Evolutionary conservation across 305 asterid species (phyloP), one percentile per base, ranked within the genome.

Genomic region (Solanum hybrid): DNA sequence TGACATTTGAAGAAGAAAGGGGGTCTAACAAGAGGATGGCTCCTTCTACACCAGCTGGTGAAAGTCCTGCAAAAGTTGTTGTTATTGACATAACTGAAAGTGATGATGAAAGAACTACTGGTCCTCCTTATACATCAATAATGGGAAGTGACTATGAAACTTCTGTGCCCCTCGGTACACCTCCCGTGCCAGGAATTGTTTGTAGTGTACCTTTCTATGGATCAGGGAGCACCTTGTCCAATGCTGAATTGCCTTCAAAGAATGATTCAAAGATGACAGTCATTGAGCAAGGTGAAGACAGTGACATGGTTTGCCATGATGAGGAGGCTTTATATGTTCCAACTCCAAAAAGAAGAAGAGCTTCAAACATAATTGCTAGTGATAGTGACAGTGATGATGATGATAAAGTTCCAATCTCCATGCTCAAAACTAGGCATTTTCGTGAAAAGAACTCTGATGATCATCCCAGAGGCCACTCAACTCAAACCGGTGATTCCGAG

Each of bases 301-400:
- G 90, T 79, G 91, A 90, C 46, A 40, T 88, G 66, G 46, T 60
- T 73, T 66, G 75, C 91, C 79, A 85, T 46, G 81, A 71, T 42
- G 82, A 46, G 34, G 87, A 75, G 66, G 38, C 32, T 6, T 89
- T 90, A 20, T 64, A 37, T 84, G 46, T 46, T 77, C 89, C 91
- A 34, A 86, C 87, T 71, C 73, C 90, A 46, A 91, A 89, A 91
- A 92, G 93, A 91, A 93, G 90, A 89, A 92, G 91, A 93, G 94
- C 92, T 84, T 88, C 91, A 29, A 91, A 89, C 32, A 36, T 92
- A 7, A 91, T 95, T 88, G 77, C 79, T 16, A 94, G 95, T 82
- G 98, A 94, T 38, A 92, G 92, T 89, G 96, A 92, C 86, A 92
- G 40, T 1, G 51, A 36, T 82, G 95, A 92, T 26, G 95, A 92